Conservation (phyloP, 129 eudicot genomes). For the Sambucus nigra region DNA sequence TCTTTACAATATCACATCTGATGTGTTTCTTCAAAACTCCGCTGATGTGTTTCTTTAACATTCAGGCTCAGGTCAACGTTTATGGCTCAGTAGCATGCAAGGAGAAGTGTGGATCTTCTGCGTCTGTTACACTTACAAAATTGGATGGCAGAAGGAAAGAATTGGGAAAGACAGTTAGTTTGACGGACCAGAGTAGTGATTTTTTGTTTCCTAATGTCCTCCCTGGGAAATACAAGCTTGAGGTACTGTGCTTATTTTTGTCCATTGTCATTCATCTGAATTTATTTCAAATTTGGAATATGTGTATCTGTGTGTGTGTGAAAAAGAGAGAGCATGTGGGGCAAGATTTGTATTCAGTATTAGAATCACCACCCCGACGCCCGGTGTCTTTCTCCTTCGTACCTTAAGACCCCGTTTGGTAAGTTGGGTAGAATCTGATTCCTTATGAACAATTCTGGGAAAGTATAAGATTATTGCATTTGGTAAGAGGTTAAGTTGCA, state of each 20-base stretch:
- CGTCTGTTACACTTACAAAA: slow-evolving; percentile 56
- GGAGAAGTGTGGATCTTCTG: slow-evolving; percentile 74
- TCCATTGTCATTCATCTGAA: neutral
- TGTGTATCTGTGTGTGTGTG: slow-evolving; percentile 3
- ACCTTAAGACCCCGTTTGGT: too few species aligned
- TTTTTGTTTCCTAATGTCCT: slow-evolving; percentile 70
- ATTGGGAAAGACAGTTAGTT: slow-evolving; percentile 32
- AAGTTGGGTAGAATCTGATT: too few species aligned
- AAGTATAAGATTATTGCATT: too few species aligned
- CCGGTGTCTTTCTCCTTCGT: neutral
- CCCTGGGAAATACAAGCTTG: slow-evolving; percentile 85
- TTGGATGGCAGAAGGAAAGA: slow-evolving; percentile 51
- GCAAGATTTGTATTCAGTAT: neutral
- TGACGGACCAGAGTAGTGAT: slow-evolving; percentile 54
- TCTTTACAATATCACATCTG: slow-evolving; percentile 8
- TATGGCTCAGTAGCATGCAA: slow-evolving; percentile 83
- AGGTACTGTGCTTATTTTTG: slow-evolving; percentile 41
- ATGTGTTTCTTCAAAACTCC: slow-evolving; percentile 16
- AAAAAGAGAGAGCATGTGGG: slow-evolving; percentile 9
- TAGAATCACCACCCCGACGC: neutral
- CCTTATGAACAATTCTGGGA: too few species aligned
- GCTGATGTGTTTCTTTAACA: slow-evolving; percentile 15
- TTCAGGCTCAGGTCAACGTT: slow-evolving; percentile 77
- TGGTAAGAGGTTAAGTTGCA: too few species aligned
- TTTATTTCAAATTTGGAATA: neutral